Evolutionary conservation across 2,329 filamentous ascomycete genomes (phyloP).

Genomic region (Zymoseptoria brevis): DNA sequence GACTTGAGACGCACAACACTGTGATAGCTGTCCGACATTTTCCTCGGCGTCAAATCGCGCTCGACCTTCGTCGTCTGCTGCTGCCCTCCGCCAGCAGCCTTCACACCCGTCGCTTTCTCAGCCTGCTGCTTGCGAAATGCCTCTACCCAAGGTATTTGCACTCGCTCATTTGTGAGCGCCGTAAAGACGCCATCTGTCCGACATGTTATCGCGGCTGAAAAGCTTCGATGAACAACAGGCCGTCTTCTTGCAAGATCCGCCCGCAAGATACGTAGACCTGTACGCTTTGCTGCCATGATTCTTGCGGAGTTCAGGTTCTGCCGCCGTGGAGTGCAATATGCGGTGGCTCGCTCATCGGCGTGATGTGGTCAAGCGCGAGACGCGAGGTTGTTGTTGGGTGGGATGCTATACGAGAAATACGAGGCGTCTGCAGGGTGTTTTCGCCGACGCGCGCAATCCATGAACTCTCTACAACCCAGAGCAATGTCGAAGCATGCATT

Average conservation of each 20-base stretch:
- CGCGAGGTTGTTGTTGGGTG: not conserved
- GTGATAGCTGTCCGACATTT: constrained; percentile 64
- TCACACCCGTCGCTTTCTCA: constrained; percentile 15
- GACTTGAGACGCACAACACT: constrained; percentile 46
- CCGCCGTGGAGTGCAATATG: too few species aligned
- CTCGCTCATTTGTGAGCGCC: constrained; percentile 51
- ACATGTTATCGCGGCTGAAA: constrained; percentile 13
- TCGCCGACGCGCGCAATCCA: too few species aligned
- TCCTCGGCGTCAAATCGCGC: constrained; percentile 55
- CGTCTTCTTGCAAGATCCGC: not conserved
- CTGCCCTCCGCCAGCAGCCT: constrained; percentile 17
- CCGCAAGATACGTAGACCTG: not conserved
- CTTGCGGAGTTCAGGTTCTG: too few species aligned
- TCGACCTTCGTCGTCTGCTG: constrained; percentile 28
- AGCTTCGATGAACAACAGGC: not conserved
- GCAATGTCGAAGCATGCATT: too few species aligned
- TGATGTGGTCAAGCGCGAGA: not conserved
- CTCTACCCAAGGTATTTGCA: constrained; percentile 62
- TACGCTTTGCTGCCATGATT: not conserved
- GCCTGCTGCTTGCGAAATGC: constrained; percentile 49
- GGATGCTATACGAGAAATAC: not conserved
- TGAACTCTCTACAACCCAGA: too few species aligned
- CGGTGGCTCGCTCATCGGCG: not conserved
- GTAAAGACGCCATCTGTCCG: constrained; percentile 53
- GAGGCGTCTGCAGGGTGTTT: not conserved